phyloP scores from a whole-genome alignment of 2,329 filamentous ascomycete species.

The Aspergillus sergii region DNA sequence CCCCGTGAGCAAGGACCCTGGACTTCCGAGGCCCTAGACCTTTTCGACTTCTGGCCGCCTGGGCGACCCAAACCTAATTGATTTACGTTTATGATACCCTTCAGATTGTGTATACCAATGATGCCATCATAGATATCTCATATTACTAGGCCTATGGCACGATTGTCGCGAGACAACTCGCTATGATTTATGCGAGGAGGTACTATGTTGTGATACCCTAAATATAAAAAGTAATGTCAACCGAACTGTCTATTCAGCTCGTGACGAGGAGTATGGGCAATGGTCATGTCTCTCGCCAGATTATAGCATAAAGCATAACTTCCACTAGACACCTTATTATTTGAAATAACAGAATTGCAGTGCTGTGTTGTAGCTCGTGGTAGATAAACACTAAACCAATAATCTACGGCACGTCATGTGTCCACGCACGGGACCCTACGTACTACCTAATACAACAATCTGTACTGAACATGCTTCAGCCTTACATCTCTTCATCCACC shows the following conservation, averaged over 20 bases:
- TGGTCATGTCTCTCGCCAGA: background rate
- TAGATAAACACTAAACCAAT: background rate
- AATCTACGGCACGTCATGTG: background rate
- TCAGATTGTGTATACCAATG: background rate
- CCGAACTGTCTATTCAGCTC: no score
- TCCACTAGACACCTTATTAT: no score
- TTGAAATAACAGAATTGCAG: no score
- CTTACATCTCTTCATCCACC: background rate
- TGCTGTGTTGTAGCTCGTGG: no score
- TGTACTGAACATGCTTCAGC: background rate
- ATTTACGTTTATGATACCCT: conserved; percentile 3
- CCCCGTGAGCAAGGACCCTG: conserved; percentile 40
- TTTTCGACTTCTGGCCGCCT: conserved; percentile 48
- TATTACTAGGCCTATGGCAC: background rate
- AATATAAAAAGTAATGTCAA: background rate
- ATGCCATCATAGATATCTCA: background rate
- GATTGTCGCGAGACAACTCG: background rate
- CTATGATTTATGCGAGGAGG: background rate
- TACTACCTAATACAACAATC: no score
- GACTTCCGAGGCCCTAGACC: conserved; percentile 45
- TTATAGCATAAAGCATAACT: background rate
- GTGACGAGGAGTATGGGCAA: background rate
- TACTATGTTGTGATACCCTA: background rate
- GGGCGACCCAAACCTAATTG: conserved; percentile 38
- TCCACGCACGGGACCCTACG: background rate